Base-by-base conservation (phyloP, 2,329 filamentous ascomycete genomes). In the Fusarium brevicatenulatum region DNA sequence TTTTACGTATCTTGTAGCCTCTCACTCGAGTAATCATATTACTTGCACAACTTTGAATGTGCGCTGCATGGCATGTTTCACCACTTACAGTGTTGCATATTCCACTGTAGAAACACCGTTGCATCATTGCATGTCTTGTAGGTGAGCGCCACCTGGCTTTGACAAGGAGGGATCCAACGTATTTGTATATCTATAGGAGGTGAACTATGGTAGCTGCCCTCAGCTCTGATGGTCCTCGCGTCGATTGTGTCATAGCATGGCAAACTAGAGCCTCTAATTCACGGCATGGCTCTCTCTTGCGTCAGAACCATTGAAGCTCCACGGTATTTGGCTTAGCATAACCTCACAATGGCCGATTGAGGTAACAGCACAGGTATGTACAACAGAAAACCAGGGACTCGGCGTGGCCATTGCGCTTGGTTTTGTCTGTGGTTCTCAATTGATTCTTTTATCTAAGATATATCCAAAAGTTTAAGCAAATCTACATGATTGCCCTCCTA, bases 401-500 rank as follows among this genome's bases (percentile, higher is more conserved):
- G 30, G 23, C n/a, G 59, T 19, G 19, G 7, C 37, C 36, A 23
- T 21, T 34, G 39, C 19, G 19, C 32, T 50, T 39, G 28, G 37
- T 42, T 28, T 28, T 46, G 54, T 64, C 49, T 21, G 47, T 57
- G 47, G 49, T 65, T 62, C 63, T 70, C 42, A 34, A 49, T 47
- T 49, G 62, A 63, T 49, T 49, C 40, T 59, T 60, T 67, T 65
- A 57, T 74, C 65, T 71, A 74, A 71, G 42, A 66, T 69, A 58
- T 74, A 77, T 77, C 75, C 75, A 76, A 75, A 54, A 54, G 64
- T 65, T 44, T 52, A 68, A 66, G 53, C 32, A 71, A 74, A 66
- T 66, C 69, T 68, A 73, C 75, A 66, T 77, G 53, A 69, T 70
- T 73, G 71, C 74, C 76, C 68, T 76, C 61, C 68, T 78, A 65